phyloP scores from a whole-genome alignment of 805 yeast genomes.

The Komagataella kurtzmanii region DNA sequence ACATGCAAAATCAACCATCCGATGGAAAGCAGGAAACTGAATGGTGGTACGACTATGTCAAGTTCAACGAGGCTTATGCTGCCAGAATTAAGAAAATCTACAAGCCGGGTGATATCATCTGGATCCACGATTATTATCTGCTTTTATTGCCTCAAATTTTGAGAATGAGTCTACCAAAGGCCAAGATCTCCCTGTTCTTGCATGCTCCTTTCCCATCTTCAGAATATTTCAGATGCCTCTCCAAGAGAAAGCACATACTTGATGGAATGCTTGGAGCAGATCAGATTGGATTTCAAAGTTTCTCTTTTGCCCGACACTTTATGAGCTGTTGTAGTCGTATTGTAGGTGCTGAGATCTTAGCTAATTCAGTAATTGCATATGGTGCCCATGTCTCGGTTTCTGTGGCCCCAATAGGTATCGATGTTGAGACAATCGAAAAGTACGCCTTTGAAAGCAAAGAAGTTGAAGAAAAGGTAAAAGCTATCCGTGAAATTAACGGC shows the following conservation, averaged over 20 bases:
- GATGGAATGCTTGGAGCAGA: slow-evolving; percentile 91
- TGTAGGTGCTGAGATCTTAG: slow-evolving; percentile 64
- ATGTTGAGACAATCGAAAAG: slow-evolving; percentile 50
- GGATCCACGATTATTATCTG: slow-evolving; percentile 88
- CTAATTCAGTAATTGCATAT: slow-evolving; percentile 48
- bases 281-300: slow-evolving; percentile 75
- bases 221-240: slow-evolving; percentile 82
- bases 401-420: slow-evolving; percentile 83
- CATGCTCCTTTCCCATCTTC: slow-evolving; percentile 94
- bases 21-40: slow-evolving; percentile 57
- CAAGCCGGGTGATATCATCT: slow-evolving; percentile 78
- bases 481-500: slow-evolving; percentile 48
- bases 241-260: slow-evolving; percentile 68
- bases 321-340: slow-evolving; percentile 81
- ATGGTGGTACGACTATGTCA: slow-evolving; percentile 81
- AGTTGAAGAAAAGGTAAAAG: slow-evolving; percentile 49
- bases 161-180: slow-evolving; percentile 63
- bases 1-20: slow-evolving; percentile 66
- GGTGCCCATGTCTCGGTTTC: slow-evolving; percentile 67
- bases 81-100: slow-evolving; percentile 62
- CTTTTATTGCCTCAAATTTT: slow-evolving; percentile 72
- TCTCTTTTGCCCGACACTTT: slow-evolving; percentile 81
- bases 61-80: slow-evolving; percentile 83
- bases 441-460: slow-evolving; percentile 35
- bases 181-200: slow-evolving; percentile 63